Conservation (phyloP, 1,139 yeast genomes). For the Saccharomyces hybrid region DNA sequence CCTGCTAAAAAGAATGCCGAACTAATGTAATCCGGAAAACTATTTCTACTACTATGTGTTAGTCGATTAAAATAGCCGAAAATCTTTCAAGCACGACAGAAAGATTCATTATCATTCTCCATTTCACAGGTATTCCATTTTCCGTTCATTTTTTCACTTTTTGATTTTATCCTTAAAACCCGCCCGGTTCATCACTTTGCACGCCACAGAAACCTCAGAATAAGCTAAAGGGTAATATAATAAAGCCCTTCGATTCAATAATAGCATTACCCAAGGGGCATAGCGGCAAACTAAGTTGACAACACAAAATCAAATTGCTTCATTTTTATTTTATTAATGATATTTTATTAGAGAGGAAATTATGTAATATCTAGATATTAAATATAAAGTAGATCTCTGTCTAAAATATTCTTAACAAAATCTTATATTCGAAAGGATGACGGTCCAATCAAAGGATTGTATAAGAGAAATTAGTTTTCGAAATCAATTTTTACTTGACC, state of each 20-base stretch:
- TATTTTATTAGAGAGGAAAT: neutral
- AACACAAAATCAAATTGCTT: neutral
- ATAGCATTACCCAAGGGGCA: no score
- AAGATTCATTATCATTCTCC: neutral
- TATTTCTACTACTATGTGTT: neutral
- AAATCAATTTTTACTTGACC: neutral
- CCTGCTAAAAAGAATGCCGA: neutral
- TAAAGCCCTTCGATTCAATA: no score
- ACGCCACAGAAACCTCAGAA: neutral
- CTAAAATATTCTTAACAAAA: neutral
- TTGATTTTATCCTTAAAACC: neutral
- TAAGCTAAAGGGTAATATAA: neutral
- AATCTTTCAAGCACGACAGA: neutral
- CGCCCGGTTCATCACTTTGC: neutral
- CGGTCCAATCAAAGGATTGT: neutral
- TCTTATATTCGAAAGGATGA: neutral
- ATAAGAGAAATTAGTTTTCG: neutral
- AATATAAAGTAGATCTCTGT: neutral
- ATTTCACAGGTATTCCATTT: neutral
- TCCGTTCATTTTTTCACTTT: neutral
- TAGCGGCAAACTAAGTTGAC: neutral
- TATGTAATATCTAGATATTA: neutral
- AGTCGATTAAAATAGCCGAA: neutral
- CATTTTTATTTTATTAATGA: neutral
- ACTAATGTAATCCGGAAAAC: neutral